Base-by-base conservation (phyloP, 2,329 filamentous ascomycete species). In the Pyrenochaeta sp. region DNA sequence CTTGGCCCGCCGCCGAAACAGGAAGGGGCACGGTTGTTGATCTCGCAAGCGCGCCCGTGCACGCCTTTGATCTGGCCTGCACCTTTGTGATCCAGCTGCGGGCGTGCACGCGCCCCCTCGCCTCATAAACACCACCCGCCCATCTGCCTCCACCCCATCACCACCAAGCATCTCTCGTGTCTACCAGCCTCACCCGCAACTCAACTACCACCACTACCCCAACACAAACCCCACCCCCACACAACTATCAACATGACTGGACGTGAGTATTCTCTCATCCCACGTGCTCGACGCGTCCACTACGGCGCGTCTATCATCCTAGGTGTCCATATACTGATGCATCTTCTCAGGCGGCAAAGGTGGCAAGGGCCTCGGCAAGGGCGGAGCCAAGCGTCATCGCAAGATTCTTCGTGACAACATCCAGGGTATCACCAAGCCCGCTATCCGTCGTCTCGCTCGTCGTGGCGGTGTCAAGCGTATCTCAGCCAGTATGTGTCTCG, bases 371-470 rank as follows among this genome's bases (percentile, higher is more conserved):
- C 77, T 80, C 68, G 77, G 77, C 59, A 80, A 80, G 70, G 77
- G 77, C 52, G 77, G 77, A 55, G 77, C 77, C 67, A 79, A 79
- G 74, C 77, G 77, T 68, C 77, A 79, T 61, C 75, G 77, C 56
- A 79, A 80, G 76, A 79, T 79, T 65, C 70, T 79, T 53, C 77
- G 77, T 55, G 77, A 79, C 75, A 79, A 79, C 74, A 79, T 79
- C 66, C 77, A 79, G 65, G 77, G 77, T 67, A 79, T 79, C 68
- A 79, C 77, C 61, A 79, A 79, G 74, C 76, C 77, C 55, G 77
- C 77, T 48, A 79, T 79, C 67, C 76, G 77, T 52, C 76, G 77
- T 78, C 76, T 79, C 63, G 77, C 76, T 57, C 77, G 77, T 69
- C 77, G 77, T 76, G 75, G 75, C 49, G 75, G 75, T 75, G 75